Conservation (phyloP, 2,329 filamentous ascomycete genomes). For the Alternaria sp. region DNA sequence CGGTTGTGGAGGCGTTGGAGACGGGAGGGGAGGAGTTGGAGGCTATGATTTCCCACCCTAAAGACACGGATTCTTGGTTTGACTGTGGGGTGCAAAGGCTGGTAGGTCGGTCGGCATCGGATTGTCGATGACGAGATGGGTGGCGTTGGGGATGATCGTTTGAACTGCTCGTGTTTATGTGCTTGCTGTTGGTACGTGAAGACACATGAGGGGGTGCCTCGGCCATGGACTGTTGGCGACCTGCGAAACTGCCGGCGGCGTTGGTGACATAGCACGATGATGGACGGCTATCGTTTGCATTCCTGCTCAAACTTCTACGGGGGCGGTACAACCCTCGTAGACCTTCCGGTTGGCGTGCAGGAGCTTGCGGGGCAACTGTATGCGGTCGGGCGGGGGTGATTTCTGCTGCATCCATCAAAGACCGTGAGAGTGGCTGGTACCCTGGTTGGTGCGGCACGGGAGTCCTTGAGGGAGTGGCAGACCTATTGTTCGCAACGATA, state of each 20-base stretch:
- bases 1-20: conserved; percentile 27
- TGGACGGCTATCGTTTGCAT: conserved; percentile 23
- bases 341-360: conserved; percentile 30
- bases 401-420: conserved; percentile 24
- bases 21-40: conserved; percentile 17
- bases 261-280: conserved; percentile 25
- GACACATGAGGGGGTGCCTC: conserved; percentile 25
- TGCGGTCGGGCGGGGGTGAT: conserved; percentile 21
- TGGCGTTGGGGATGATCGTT: conserved; percentile 28
- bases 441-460: conserved; percentile 17
- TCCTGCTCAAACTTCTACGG: conserved; percentile 18
- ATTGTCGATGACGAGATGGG: conserved; percentile 24
- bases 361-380: conserved; percentile 22
- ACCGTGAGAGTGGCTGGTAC: conserved; percentile 12
- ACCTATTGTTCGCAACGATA: conserved; percentile 17
- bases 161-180: conserved; percentile 24
- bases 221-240: conserved; percentile 18
- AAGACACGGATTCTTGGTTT: conserved; percentile 11
- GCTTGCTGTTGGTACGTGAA: conserved; percentile 29
- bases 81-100: neutral
- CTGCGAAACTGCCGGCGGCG: conserved; percentile 6
- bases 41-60: conserved; percentile 31
- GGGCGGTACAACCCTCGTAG: conserved; percentile 34
- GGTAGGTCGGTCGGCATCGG: conserved; percentile 10
- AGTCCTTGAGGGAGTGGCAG: conserved; percentile 18